phyloP scores from a whole-genome alignment of 1,284 basidiomycete species.

The Austropuccinia psidii region DNA sequence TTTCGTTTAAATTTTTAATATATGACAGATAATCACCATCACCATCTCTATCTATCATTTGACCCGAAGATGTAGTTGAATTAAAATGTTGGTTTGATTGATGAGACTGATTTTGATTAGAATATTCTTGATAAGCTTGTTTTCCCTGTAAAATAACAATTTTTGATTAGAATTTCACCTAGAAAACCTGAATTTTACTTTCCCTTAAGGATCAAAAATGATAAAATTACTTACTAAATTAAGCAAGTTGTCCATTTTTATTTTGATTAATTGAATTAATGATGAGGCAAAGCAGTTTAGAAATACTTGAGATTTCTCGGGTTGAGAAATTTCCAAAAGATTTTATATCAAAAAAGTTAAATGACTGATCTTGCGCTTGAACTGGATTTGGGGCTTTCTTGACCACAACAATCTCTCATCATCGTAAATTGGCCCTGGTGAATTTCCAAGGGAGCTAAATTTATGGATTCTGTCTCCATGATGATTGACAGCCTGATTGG shows the following conservation, averaged over 20 bases:
- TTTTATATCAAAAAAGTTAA: too few species aligned
- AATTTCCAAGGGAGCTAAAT: too few species aligned
- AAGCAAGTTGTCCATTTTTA: neutral
- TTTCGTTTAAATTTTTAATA: neutral
- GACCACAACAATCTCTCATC: too few species aligned
- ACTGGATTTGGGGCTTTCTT: too few species aligned
- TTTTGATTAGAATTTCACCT: neutral
- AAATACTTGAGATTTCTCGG: too few species aligned
- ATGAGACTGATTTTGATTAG: conserved; percentile 4
- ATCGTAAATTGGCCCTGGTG: too few species aligned
- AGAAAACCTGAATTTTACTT: neutral
- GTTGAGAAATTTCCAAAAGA: too few species aligned
- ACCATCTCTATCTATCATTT: conserved; percentile 31
- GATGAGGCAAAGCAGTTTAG: too few species aligned
- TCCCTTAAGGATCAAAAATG: neutral
- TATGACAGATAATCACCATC: conserved; percentile 24
- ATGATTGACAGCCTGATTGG: too few species aligned
- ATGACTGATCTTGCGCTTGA: too few species aligned
- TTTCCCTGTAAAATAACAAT: neutral
- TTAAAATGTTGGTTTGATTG: neutral
- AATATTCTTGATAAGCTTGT: conserved; percentile 18
- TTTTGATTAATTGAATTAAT: too few species aligned
- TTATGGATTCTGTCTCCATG: too few species aligned
- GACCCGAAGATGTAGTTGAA: conserved; percentile 13
- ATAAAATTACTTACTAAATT: neutral